Conservation (phyloP, 495 filamentous ascomycete genomes). For the Lepraria neglecta region DNA sequence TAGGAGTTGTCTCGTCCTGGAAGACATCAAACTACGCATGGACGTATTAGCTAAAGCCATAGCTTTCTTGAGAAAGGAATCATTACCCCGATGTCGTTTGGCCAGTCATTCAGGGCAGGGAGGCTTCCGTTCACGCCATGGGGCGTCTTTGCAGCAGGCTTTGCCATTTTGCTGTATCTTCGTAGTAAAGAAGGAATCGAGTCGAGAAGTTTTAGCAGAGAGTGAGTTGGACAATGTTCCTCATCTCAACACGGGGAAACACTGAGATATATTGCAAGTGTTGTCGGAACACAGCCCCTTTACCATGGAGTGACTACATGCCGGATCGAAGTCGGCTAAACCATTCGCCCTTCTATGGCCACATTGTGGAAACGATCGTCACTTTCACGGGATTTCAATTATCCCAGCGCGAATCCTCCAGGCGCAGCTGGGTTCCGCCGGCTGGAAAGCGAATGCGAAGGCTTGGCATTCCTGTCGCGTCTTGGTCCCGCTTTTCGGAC, state of each 20-base stretch:
- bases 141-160: not conserved
- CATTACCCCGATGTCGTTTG: constrained; percentile 34
- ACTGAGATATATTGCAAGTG: too few species aligned
- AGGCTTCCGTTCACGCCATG: constrained; percentile 9
- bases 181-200: too few species aligned
- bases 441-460: too few species aligned
- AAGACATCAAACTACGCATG: constrained; percentile 44
- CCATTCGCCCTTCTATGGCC: too few species aligned
- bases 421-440: not conserved
- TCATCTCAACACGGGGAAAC: not conserved
- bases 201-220: not conserved
- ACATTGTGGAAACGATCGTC: not conserved
- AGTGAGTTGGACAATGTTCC: not conserved
- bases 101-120: constrained; percentile 30
- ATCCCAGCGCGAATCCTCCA: not conserved
- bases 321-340: not conserved
- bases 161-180: constrained; percentile 1
- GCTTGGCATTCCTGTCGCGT: not conserved
- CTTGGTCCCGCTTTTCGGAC: not conserved
- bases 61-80: not conserved
- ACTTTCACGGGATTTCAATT: not conserved
- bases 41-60: not conserved
- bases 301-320: not conserved
- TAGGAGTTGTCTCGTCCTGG: constrained; percentile 42
- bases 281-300: too few species aligned